phyloP scores from a whole-genome alignment of 2,329 filamentous ascomycete genomes.

The Sporothrix mexicana region DNA sequence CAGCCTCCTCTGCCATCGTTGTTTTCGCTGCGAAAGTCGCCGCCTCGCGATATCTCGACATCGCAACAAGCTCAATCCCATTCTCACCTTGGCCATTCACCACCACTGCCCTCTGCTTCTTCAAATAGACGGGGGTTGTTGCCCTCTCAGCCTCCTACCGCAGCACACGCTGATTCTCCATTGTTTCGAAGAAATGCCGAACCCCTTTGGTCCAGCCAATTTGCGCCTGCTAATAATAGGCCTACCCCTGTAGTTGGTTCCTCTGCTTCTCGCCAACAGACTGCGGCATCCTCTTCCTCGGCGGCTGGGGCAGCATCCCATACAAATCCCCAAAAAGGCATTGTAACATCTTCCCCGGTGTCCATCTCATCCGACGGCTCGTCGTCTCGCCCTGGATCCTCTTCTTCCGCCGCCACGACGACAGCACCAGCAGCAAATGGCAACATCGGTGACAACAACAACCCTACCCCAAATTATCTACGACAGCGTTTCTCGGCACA shows the following conservation, averaged over 20 bases:
- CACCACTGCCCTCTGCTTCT: background rate
- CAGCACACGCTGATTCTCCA: background rate
- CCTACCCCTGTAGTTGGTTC: background rate
- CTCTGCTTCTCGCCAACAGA: background rate
- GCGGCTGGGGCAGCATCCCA: background rate
- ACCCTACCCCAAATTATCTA: background rate
- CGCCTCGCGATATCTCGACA: background rate
- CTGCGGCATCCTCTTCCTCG: background rate
- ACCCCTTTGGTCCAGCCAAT: background rate
- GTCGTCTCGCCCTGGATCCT: background rate
- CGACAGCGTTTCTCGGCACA: conserved; percentile 10
- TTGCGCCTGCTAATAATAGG: background rate
- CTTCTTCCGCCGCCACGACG: background rate
- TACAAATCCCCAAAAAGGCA: background rate
- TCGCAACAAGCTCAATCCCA: background rate
- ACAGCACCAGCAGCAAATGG: background rate
- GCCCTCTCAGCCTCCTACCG: background rate
- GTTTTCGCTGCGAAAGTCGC: conserved; percentile 10
- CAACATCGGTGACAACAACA: background rate
- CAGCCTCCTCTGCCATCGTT: background rate
- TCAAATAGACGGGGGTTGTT: background rate
- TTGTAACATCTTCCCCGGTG: background rate
- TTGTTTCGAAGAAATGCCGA: background rate
- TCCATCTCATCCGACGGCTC: conserved; percentile 7
- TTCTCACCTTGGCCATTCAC: background rate